Percentiles rank a stretch among this genome's conserved stretches.
Evolutionary conservation across 108 stramenopile species (phyloP).

Genomic region (Pseudonitzschia multiseries): DNA sequence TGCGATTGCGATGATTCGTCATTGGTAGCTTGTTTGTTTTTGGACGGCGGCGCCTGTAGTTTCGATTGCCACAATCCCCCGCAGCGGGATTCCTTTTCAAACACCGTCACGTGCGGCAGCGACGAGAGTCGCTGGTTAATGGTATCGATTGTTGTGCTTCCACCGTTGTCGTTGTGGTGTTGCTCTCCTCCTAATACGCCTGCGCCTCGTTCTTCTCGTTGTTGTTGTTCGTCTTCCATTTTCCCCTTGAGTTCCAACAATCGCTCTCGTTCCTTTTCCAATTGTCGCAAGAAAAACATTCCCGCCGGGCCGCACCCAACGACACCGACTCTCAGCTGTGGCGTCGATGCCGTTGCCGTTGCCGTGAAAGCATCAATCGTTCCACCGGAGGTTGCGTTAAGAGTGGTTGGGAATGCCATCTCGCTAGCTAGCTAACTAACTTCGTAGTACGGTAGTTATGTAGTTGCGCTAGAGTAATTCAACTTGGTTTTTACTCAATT

Average conservation of each 20-base stretch:
- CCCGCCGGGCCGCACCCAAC: slow-evolving; percentile 47
- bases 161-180: not conserved
- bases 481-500: no score
- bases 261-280: slow-evolving; percentile 24
- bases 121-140: not conserved
- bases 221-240: no score
- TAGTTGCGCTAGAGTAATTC: no score
- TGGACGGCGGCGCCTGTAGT: not conserved
- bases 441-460: no score
- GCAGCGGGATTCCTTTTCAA: slow-evolving; percentile 28
- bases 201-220: not conserved
- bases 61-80: slow-evolving; percentile 42
- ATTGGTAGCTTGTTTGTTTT: not conserved
- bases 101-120: slow-evolving; percentile 29
- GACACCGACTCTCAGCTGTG: not conserved
- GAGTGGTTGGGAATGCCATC: no score
- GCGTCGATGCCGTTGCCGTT: no score
- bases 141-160: not conserved
- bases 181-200: no score
- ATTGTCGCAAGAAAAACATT: slow-evolving; percentile 43
- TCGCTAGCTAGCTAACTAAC: no score
- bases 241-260: not conserved
- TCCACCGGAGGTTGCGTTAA: no score
- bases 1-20: no score
- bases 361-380: no score